Conservation (phyloP, 768 basidiomycete genomes). For the Boletus fagicola region DNA sequence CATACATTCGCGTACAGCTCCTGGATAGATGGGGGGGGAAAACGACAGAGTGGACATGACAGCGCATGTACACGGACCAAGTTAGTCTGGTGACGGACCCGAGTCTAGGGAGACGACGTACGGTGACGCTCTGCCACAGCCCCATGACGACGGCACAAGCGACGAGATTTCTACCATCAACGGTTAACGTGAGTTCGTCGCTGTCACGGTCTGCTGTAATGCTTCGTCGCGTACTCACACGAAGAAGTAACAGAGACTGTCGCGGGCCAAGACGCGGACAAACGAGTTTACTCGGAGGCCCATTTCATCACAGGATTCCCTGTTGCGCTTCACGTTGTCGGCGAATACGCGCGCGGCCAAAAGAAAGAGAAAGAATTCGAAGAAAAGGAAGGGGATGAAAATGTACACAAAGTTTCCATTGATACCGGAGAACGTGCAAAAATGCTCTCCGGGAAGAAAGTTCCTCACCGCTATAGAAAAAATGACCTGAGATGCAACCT, state of each 20-base stretch:
- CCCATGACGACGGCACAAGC: constrained; percentile 27
- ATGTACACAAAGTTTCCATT: constrained; percentile 23
- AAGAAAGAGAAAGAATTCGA: constrained; percentile 28
- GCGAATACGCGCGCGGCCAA: constrained; percentile 21
- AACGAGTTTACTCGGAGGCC: constrained; percentile 20
- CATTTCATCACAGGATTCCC: background rate
- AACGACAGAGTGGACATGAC: background rate
- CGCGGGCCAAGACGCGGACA: constrained; percentile 24
- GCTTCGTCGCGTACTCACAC: constrained; percentile 18
- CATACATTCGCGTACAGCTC: constrained; percentile 30
- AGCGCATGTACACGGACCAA: background rate
- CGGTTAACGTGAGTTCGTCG: background rate
- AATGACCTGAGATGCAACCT: background rate
- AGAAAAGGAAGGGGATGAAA: constrained; percentile 32
- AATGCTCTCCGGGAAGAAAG: constrained; percentile 1
- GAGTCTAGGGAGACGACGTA: constrained; percentile 9
- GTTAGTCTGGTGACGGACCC: background rate
- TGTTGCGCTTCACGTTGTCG: constrained; percentile 6
- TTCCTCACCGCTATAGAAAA: constrained; percentile 10
- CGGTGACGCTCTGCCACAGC: constrained; percentile 26
- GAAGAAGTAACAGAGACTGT: constrained; percentile 34
- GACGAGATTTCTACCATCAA: constrained; percentile 22
- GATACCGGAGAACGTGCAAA: constrained; percentile 27
- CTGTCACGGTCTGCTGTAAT: background rate
- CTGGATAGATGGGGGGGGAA: constrained; percentile 4